Conservation (phyloP, 2,329 filamentous ascomycete genomes). For the Ophiosphaerella narmari region DNA sequence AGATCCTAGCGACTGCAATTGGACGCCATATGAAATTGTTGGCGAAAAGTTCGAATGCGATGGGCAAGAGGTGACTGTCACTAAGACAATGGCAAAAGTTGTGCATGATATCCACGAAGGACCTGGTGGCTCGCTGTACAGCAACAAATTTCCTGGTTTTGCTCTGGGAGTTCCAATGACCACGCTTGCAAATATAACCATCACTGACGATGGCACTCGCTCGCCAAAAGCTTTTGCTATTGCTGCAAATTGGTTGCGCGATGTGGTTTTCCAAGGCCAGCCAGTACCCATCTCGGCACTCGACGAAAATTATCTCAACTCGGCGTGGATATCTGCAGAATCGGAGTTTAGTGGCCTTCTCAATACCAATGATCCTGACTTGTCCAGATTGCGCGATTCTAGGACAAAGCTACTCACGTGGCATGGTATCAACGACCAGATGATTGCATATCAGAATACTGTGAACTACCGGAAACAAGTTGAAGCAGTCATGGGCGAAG, state of each 20-base stretch:
- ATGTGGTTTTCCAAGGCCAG: constrained; percentile 19
- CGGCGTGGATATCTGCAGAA: constrained; percentile 22
- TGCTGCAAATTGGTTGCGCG: constrained; percentile 22
- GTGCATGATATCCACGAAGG: constrained; percentile 23
- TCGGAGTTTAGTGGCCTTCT: constrained; percentile 28
- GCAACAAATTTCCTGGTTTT: constrained; percentile 12
- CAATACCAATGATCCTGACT: constrained; percentile 27
- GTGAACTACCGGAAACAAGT: constrained; percentile 28
- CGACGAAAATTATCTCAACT: constrained; percentile 15
- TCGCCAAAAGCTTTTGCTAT: constrained; percentile 21
- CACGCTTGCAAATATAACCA: constrained; percentile 15
- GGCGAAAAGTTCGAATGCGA: constrained; percentile 25
- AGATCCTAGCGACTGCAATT: constrained; percentile 31
- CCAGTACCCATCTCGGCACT: constrained; percentile 17
- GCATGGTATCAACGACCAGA: constrained; percentile 33
- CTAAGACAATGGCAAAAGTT: constrained; percentile 24
- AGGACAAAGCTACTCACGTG: constrained; percentile 35
- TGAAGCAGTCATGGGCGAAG: constrained; percentile 30
- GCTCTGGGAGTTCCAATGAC: constrained; percentile 19
- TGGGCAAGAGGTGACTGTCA: constrained; percentile 20
- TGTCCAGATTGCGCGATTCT: constrained; percentile 25
- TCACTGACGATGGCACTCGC: constrained; percentile 17
- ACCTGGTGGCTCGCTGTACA: constrained; percentile 13
- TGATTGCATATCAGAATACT: constrained; percentile 33
- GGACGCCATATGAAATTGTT: constrained; percentile 18